Base-by-base conservation (phyloP, 2,329 filamentous ascomycete species). In the Phialemonium atrogriseum region DNA sequence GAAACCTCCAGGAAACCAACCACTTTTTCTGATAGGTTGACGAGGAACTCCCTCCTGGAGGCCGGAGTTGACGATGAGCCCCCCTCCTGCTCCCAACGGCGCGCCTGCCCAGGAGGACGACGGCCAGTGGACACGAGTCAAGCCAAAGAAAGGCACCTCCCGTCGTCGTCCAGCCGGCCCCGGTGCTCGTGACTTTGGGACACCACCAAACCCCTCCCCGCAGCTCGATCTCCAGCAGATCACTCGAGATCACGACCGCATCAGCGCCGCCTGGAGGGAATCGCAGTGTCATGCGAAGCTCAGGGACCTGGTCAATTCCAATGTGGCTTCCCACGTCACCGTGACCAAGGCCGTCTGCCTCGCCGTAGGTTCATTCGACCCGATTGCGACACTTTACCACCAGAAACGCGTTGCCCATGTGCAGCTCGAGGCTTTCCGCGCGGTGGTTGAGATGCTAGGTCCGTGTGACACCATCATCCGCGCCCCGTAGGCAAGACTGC, bases 351-450 rank as follows among this genome's bases (percentile, higher is more conserved):
- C 70, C 2, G 43, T 77, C 5, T 75, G 71, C 37, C 57, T 77
- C 5, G 73, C 73, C 0, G 51, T 70, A 3, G 73, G 73, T 3
- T 60, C 68, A 0, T 74, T 74, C 37, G 68, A 74, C 30, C 67
- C 68, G 2, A 50, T 52, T 4, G 62, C 68, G 26, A 62, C 58
- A 1, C 59, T 56, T 0, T 64, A 57, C 54, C 59, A 63, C n/a
- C 54, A 56, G 2, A 62, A 61, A 38, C 53, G 63, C 29, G 58
- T 58, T 3, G 60, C 68, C 1, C 68, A 68, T 38, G 44, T 68
- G 24, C 73, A 79, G 47, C 58, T 75, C 1, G 59, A 61, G 16
- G 71, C 68, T 2, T 73, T 78, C 40, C 42, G 66, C 12, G 42
- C 52, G 24, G 56, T 77, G 8, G 59, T 73, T 2, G 51, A 60